Conservation (phyloP, 2,329 filamentous ascomycete genomes). For the Intubia oerlemansii region DNA sequence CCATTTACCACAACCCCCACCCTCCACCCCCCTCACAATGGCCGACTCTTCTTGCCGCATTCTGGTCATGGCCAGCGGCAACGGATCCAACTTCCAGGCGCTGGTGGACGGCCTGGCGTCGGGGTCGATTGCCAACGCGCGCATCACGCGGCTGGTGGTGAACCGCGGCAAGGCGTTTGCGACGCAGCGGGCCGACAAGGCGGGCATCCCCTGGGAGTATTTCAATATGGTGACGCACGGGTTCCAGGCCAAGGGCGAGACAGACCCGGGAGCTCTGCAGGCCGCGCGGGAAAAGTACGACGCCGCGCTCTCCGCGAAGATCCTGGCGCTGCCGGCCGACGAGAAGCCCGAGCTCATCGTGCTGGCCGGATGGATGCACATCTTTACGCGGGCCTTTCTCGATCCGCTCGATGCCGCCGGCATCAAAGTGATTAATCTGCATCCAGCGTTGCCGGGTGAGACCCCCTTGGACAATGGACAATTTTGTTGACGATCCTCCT, state of each 20-base stretch:
- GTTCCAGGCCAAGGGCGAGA: constrained; percentile 33
- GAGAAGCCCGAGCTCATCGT: constrained; percentile 54
- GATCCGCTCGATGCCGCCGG: constrained; percentile 39
- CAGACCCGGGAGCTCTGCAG: constrained; percentile 28
- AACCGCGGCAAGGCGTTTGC: constrained; percentile 27
- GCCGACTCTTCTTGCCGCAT: constrained; percentile 28
- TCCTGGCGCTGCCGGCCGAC: constrained; percentile 22
- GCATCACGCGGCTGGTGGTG: constrained; percentile 24
- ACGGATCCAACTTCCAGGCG: constrained; percentile 61
- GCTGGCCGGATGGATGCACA: constrained; percentile 75
- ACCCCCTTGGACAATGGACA: too few relatives aligned
- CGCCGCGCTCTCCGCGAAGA: constrained; percentile 45
- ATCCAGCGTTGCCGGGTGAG: constrained; percentile 49
- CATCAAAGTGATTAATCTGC: constrained; percentile 60
- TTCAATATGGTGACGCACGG: constrained; percentile 67
- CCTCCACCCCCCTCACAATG: constrained; percentile 1
- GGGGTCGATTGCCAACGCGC: constrained; percentile 18
- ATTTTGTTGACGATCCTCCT: background rate
- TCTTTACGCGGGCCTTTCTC: constrained; percentile 50
- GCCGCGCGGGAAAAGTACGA: constrained; percentile 51
- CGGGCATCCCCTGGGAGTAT: constrained; percentile 49
- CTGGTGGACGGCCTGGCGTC: constrained; percentile 29
- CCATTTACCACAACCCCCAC: background rate
- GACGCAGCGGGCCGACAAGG: constrained; percentile 20
- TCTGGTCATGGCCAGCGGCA: constrained; percentile 50